phyloP scores from a whole-genome alignment of 495 filamentous ascomycete genomes.

The Tuber melanosporum region DNA sequence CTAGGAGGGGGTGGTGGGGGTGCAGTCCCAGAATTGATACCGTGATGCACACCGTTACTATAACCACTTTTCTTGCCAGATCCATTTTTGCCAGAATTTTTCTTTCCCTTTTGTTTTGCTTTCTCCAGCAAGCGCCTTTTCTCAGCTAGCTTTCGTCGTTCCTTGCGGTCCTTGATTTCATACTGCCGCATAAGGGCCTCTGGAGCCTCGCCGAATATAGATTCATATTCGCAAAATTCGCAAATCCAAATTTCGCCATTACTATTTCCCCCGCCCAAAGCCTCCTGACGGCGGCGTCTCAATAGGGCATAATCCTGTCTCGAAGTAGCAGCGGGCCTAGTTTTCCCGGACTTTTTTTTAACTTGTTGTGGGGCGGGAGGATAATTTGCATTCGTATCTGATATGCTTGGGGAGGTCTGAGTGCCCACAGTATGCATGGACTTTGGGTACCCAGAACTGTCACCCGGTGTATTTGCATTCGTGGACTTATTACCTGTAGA shows the following conservation, averaged over 20 bases:
- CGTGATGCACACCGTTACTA: conserved; percentile 20
- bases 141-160: conserved; percentile 72
- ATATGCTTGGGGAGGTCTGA: conserved; percentile 42
- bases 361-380: conserved; percentile 46
- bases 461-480: conserved; percentile 11
- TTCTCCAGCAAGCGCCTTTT: conserved; percentile 81
- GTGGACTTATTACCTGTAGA: conserved; percentile 9
- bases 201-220: conserved; percentile 75
- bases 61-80: conserved; percentile 51
- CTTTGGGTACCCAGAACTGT: conserved; percentile 25
- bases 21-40: conserved; percentile 13
- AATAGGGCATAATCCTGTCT: conserved; percentile 52
- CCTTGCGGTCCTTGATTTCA: conserved; percentile 85
- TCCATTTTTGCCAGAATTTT: conserved; percentile 55
- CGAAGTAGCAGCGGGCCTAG: conserved; percentile 42
- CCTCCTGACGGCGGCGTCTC: conserved; percentile 58
- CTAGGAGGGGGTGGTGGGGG: conserved; percentile 38
- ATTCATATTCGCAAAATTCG: conserved; percentile 84
- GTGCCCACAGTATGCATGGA: conserved; percentile 41
- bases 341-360: conserved; percentile 53
- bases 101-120: conserved; percentile 88
- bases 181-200: conserved; percentile 82
- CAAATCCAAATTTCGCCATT: conserved; percentile 78
- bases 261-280: conserved; percentile 68
- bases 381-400: conserved; percentile 29